Base-by-base conservation (phyloP, 768 basidiomycete species). In the Gloeophyllum trabeum region DNA sequence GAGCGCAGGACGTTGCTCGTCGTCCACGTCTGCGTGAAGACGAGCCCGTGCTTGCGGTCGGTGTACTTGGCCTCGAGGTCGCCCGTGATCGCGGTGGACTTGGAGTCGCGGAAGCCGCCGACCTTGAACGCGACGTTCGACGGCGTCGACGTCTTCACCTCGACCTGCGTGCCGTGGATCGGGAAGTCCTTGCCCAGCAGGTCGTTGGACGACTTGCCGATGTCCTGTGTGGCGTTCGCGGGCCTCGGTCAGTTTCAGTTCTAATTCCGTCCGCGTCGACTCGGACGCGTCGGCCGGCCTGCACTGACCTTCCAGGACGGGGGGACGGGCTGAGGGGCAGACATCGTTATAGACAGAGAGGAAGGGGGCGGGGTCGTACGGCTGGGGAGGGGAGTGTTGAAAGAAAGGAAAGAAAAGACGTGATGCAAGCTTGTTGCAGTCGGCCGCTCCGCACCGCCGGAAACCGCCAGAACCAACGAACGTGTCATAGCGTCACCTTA, bases 201-300 rank as follows among this genome's bases (percentile, higher is more conserved):
- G 76, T 98, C 94, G 57, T 81, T 88, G 65, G 91, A 89, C 51
- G 91, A 92, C 78, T 97, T 98, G 66, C 94, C 94, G 53, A 91
- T 81, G 64, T 91, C 88, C 88, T 91, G 52, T 22, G 50, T n/a
- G n/a, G n/a, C n/a, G n/a, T n/a, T n/a, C n/a, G n/a, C n/a, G n/a
- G n/a, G n/a, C n/a, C n/a, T n/a, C n/a, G n/a, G n/a, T n/a, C n/a
- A n/a, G n/a, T n/a, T n/a, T n/a, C n/a, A n/a, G n/a, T n/a, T n/a
- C n/a, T n/a, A n/a, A n/a, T n/a, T n/a, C n/a, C n/a, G n/a, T n/a
- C n/a, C 40, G 43, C 37, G 28, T 34, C 26, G 25, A 34, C 1
- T 38, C 10, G 39, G 44, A 23, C 43, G 13, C 41, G 22, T 12
- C 30, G 36, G 46, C 35, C 37, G 26, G 6, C 39, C 39, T 26